Base-by-base conservation (phyloP, 208 protist species). In the Leishmania amazonensis region DNA sequence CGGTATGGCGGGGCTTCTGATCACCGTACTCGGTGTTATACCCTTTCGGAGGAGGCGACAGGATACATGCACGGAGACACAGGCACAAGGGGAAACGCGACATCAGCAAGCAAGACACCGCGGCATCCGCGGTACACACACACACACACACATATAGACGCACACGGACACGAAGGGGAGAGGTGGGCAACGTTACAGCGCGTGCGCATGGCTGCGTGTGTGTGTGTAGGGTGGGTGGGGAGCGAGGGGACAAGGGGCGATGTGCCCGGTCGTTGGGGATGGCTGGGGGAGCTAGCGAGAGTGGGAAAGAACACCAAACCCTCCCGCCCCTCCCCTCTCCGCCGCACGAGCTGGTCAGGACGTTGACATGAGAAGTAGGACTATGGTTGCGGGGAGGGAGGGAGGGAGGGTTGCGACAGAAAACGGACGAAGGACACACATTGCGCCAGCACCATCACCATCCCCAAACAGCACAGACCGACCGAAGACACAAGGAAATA, bases 361-460 rank as follows among this genome's bases (percentile, higher is more conserved):
- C 53, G 53, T 57, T 15, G 53, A 57, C 53, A 57, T 57, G 19
- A 76, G 47, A 60, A 21, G 42, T 24, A 81, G 21, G 38, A 62
- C 53, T 74, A 79, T n/a, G 64, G 31, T 49, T 11, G 45, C 45
- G 45, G 9, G 5, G 45, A 8, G 45, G 45, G 45, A 8, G 5
- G 45, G 45, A 8, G 45, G 45, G 45, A 8, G 45, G 45, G 45
- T 49, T 49, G 45, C 45, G 7, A 49, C 45, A 49, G 45, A 49
- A 49, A 49, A 49, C 45, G 49, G 35, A 81, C 31, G 42, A 57
- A 53, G 31, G 58, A 76, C n/a, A 75, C 24, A 75, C 28, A 81
- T 28, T n/a, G 42, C 38, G 42, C 38, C 1, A 74, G 70, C 21
- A 40, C 70, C 45, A 15, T 57, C 53, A 57, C 53, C 21, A 57